Base-by-base conservation (phyloP, 106 monocot species). In the Gastrodia elata region DNA sequence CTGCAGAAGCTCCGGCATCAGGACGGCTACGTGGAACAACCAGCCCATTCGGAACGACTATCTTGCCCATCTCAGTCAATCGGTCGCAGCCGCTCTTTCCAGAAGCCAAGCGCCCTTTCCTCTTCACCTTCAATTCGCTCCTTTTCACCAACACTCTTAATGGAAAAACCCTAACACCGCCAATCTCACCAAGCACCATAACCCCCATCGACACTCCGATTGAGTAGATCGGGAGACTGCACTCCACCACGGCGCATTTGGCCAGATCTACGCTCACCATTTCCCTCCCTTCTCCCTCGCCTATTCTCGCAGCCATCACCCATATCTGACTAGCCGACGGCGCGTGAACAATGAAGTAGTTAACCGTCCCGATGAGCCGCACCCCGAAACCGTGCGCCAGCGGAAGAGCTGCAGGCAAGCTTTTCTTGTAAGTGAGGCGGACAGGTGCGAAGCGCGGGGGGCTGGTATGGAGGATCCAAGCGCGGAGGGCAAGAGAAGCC, bases 131-230 rank as follows among this genome's bases (percentile, higher is more conserved):
- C 61, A 38, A 13, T 33, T 41, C 59, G 8, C 26, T 16, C 52
- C 70, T 70, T 24, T 78, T 78, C 58, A 71, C 77, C 71, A 78
- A 57, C 43, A 40, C 13, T 41, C 71, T 78, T 34, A 78, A 4
- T 30, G 71, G 71, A 30, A 78, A 78, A 39, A 78, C 77, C 77
- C 77, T 71, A 38, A 64, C 71, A 71, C 77, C 77, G 27, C 59
- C 71, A n/a, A 78, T 59, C 71, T 78, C 77, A 20, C 77, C 77
- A 8, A 78, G 71, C 59, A 71, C 77, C 64, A 78, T 48, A 33
- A 78, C 43, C 59, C 77, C 77, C 71, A 34, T 71, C 25, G 58
- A 58, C 56, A 78, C 59, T 34, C 57, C 64, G 6, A 78, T 33
- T 6, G 71, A 71, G 14, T 71, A 78, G 40, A 78, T 46, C 40